These are phyloP conservation scores for Tephrocybe sp. DNA, from an alignment of 768 basidiomycete species.

Conservation along the genomic window DNA sequence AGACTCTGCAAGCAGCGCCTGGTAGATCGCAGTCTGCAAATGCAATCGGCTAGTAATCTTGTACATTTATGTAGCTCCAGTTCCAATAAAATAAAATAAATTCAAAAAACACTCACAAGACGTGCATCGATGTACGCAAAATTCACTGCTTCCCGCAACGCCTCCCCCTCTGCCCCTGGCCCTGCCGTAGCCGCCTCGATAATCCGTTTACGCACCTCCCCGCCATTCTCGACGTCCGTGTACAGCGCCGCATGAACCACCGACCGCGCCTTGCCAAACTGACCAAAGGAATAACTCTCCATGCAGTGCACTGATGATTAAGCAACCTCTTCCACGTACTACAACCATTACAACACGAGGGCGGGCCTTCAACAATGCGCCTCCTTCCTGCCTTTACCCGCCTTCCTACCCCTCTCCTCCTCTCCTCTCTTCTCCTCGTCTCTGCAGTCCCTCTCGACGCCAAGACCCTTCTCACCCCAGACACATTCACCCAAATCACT, in stretches of 20 bases:
- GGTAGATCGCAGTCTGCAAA: constrained; percentile 79
- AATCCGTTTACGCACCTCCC: constrained; percentile 59
- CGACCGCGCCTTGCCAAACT: constrained; percentile 39
- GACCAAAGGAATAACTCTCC: constrained; percentile 55
- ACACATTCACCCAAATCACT: constrained; percentile 54
- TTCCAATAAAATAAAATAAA: neutral
- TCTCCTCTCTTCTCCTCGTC: constrained; percentile 27
- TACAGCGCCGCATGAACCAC: constrained; percentile 66
- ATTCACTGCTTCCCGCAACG: constrained; percentile 74
- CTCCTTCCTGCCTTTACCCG: constrained; percentile 8
- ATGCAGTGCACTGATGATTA: constrained; percentile 29
- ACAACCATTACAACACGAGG: neutral
- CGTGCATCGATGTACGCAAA: constrained; percentile 89
- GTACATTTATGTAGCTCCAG: neutral
- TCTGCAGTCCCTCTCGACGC: constrained; percentile 33
- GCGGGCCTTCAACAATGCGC: constrained; percentile 18
- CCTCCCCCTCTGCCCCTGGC: constrained; percentile 57
- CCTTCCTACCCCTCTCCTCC: constrained; percentile 27
- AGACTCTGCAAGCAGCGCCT: constrained; percentile 69
- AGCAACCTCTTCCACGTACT: constrained; percentile 2
- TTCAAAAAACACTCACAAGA: constrained; percentile 48
- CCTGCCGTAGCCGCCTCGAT: constrained; percentile 66
- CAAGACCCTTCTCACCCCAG: constrained; percentile 46
- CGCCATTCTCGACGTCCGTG: constrained; percentile 61
- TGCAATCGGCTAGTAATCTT: constrained; percentile 83